Percentiles rank a stretch among this genome's conserved stretches.
Evolutionary conservation across 2,329 filamentous ascomycete species (phyloP).

Genomic region (Hysterium pulicare): DNA sequence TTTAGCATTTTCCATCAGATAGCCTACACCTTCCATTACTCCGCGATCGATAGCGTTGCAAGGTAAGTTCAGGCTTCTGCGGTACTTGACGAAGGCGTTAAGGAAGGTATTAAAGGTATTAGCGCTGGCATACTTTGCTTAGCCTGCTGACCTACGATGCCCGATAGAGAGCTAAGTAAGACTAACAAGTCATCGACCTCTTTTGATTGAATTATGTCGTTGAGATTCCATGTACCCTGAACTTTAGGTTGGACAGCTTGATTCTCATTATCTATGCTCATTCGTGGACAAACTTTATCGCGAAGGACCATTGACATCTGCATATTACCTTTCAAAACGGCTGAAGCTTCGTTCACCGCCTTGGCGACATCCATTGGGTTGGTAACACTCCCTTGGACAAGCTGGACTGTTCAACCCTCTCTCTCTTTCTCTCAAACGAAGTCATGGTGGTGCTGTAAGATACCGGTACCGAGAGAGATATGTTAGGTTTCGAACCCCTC

Average conservation of each 20-base stretch:
- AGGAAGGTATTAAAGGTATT: constrained; percentile 7
- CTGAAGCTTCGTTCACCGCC: constrained; percentile 5
- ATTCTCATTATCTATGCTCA: constrained; percentile 13
- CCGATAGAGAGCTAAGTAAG: constrained; percentile 15
- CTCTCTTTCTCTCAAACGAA: constrained; percentile 8
- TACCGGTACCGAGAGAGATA: too few species aligned
- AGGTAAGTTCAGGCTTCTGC: constrained; percentile 1
- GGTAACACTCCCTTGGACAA: constrained; percentile 1
- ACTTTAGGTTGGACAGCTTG: constrained; percentile 12
- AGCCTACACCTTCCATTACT: constrained; percentile 40
- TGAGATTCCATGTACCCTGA: constrained; percentile 15
- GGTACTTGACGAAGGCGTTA: constrained; percentile 4
- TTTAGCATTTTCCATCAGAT: constrained; percentile 36
- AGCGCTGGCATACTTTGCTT: constrained; percentile 9
- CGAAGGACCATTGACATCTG: constrained; percentile 25
- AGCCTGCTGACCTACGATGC: constrained; percentile 19
- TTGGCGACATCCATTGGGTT: background rate
- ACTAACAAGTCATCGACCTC: constrained; percentile 15
- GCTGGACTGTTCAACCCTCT: constrained; percentile 7
- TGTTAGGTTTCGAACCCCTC: too few species aligned
- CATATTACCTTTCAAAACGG: constrained; percentile 21
- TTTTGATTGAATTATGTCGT: constrained; percentile 2
- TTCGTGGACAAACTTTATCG: constrained; percentile 5
- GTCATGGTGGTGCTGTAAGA: too few species aligned
- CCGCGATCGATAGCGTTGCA: constrained; percentile 25